These are phyloP conservation scores for Leonotis leonurus DNA, from an alignment of 257 asterid genomes.

Conservation along the genomic window DNA sequence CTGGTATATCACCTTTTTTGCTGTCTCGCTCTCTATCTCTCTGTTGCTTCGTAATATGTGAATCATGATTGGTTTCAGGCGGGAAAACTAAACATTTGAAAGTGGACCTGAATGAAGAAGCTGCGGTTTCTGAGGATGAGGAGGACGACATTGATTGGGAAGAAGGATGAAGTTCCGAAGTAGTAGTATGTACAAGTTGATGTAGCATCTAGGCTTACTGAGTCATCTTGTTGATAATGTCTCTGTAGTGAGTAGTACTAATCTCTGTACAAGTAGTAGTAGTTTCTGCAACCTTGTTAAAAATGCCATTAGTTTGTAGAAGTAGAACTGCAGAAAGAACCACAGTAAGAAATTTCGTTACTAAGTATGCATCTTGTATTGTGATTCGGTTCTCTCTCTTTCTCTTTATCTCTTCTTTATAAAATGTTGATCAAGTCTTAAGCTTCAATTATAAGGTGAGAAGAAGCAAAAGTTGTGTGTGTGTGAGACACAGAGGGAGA, in stretches of 20 bases:
- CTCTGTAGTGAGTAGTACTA: slow-evolving; percentile 11
- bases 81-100: slow-evolving; percentile 35
- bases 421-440: too few species aligned
- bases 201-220: slow-evolving; percentile 4
- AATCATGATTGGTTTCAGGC: slow-evolving; percentile 29
- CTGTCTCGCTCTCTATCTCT: not conserved
- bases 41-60: too few species aligned
- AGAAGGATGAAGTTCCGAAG: slow-evolving; percentile 45
- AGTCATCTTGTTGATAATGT: not conserved
- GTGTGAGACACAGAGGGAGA: not conserved
- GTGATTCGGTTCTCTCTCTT: not conserved
- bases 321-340: not conserved
- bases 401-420: too few species aligned
- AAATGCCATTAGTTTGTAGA: not conserved
- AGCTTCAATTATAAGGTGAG: too few species aligned
- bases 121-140: slow-evolving; percentile 58
- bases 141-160: slow-evolving; percentile 81
- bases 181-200: not conserved
- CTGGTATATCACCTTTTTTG: slow-evolving; percentile 38
- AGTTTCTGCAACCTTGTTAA: not conserved
- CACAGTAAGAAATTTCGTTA: not conserved
- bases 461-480: not conserved
- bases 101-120: slow-evolving; percentile 71
- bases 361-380: not conserved
- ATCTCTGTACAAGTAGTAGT: slow-evolving; percentile 3